Conservation (phyloP, 371 early-diverging fungal species). For the Mucor saturninus region DNA sequence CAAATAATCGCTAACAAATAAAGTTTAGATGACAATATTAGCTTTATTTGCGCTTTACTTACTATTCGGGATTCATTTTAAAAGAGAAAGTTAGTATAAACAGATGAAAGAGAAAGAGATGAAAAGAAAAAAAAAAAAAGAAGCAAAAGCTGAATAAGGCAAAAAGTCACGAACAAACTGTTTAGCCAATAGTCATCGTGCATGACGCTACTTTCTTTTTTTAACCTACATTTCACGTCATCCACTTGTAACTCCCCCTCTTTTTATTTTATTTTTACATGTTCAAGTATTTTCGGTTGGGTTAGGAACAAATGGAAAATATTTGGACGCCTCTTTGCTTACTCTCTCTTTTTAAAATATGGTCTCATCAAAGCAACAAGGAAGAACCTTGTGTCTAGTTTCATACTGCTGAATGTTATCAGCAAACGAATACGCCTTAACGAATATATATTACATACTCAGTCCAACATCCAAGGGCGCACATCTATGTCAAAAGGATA, state of each 20-base stretch:
- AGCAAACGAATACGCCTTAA: too few relatives aligned
- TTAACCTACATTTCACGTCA: background rate
- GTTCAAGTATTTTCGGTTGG: too few relatives aligned
- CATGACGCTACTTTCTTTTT: background rate
- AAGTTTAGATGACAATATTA: conserved; percentile 2
- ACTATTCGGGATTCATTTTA: conserved; percentile 50
- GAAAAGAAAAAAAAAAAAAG: background rate
- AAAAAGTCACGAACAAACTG: conserved; percentile 3
- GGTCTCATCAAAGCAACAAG: too few relatives aligned
- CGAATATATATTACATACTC: too few relatives aligned
- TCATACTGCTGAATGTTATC: too few relatives aligned
- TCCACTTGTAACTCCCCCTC: background rate
- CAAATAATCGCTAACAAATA: conserved; percentile 84
- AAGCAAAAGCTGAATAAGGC: conserved; percentile 3
- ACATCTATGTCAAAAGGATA: too few relatives aligned
- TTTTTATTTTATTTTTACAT: background rate
- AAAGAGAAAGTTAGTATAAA: background rate
- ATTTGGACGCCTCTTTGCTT: too few relatives aligned
- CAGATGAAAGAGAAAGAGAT: background rate
- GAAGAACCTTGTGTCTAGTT: too few relatives aligned
- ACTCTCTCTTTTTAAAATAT: too few relatives aligned
- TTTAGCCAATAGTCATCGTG: conserved; percentile 4
- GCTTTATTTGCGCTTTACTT: conserved; percentile 16
- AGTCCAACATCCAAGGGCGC: too few relatives aligned
- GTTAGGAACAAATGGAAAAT: too few relatives aligned